phyloP scores from a whole-genome alignment of 768 basidiomycete species.

The Trametes cubensis region DNA sequence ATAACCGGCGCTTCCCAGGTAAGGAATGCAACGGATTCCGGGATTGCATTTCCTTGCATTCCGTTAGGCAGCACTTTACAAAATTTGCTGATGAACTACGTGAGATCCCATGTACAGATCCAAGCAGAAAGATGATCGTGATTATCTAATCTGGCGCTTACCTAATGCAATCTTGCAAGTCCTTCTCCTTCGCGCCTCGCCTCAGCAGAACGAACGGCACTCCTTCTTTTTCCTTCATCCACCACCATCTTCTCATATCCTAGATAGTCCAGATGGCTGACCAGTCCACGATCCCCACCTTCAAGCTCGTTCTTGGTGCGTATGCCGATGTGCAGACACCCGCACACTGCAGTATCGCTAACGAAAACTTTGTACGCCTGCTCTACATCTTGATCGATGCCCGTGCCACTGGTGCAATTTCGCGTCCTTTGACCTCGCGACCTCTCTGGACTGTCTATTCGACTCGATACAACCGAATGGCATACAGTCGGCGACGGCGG shows the following conservation, averaged over 20 bases:
- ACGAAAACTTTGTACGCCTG: conserved; percentile 34
- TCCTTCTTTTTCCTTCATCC: conserved; percentile 28
- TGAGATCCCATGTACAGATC: conserved; percentile 13
- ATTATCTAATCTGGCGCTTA: conserved; percentile 28
- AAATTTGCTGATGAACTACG: no score
- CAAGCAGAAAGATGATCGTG: conserved; percentile 20
- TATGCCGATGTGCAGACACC: conserved; percentile 19
- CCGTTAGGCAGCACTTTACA: no score
- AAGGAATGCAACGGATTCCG: no score
- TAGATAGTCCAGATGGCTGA: conserved; percentile 46
- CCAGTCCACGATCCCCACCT: conserved; percentile 67
- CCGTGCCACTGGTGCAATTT: conserved; percentile 25
- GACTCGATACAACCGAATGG: conserved; percentile 25
- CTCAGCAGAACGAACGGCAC: conserved; percentile 18
- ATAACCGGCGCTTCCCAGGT: no score
- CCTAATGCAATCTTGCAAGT: conserved; percentile 27
- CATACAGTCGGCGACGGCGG: conserved; percentile 89
- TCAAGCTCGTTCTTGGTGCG: conserved; percentile 98
- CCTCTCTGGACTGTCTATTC: conserved; percentile 25
- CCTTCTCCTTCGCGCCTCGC: conserved; percentile 27
- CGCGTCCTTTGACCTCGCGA: conserved; percentile 26
- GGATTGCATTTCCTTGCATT: no score
- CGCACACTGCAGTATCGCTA: conserved; percentile 16
- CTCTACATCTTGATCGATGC: conserved; percentile 57
- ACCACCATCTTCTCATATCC: conserved; percentile 43